These are phyloP conservation scores for Globisporangium heterothallicum DNA, from an alignment of 352 stramenopile species.

Conservation along the genomic window DNA sequence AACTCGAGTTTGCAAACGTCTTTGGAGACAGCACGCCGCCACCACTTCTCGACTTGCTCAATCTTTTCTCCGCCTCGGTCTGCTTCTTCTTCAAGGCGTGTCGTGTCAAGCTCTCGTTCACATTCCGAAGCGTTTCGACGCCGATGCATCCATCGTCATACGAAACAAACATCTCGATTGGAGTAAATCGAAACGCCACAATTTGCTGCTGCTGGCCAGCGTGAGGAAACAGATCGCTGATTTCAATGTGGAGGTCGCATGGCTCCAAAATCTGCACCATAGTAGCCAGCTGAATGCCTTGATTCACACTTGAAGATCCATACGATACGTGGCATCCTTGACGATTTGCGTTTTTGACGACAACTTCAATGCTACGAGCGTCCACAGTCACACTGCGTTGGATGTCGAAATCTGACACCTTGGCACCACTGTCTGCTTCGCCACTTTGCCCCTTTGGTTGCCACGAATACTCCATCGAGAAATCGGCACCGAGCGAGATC, in stretches of 20 bases:
- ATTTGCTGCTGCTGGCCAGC: conserved; percentile 70
- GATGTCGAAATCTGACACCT: conserved; percentile 47
- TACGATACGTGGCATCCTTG: conserved; percentile 51
- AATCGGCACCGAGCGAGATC: conserved; percentile 52
- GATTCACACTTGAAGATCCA: conserved; percentile 12
- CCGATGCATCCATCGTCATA: conserved; percentile 71
- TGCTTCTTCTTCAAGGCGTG: conserved; percentile 16
- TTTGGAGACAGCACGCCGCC: conserved; percentile 15
- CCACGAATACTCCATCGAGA: conserved; percentile 47
- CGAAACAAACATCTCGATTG: conserved; percentile 74
- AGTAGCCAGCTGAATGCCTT: conserved; percentile 23
- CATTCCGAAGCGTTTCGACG: conserved; percentile 36
- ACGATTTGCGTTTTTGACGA: conserved; percentile 56
- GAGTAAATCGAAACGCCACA: conserved; percentile 60
- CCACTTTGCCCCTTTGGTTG: conserved; percentile 25
- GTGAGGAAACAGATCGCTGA: conserved; percentile 64
- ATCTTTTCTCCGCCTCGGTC: not conserved
- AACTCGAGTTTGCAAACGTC: conserved; percentile 1
- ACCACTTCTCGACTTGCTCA: not conserved
- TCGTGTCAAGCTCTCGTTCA: conserved; percentile 24
- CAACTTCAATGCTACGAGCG: conserved; percentile 55
- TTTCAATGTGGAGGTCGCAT: conserved; percentile 55
- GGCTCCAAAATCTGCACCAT: conserved; percentile 79
- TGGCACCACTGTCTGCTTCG: conserved; percentile 10
- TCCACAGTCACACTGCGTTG: conserved; percentile 63